Evolutionary conservation across 306 rosid species (phyloP), one percentile per base, ranked within the genome.

Genomic region (Trichosanthes cucumerina): DNA sequence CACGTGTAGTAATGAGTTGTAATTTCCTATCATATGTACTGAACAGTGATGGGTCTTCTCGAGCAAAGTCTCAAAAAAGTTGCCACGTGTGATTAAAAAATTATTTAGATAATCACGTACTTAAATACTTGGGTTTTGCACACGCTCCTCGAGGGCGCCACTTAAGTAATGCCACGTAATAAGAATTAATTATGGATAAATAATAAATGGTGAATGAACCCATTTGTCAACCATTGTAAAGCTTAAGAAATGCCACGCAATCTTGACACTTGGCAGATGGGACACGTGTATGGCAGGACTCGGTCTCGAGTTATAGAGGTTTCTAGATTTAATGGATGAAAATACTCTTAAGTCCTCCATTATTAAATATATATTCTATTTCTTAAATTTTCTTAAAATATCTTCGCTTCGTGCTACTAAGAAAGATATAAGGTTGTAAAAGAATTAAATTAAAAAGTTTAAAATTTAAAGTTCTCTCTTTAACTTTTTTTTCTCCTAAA

Each of bases 241-340:
- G 53, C 4, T 41, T 1, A 21, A 0, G 4, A 39, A 41, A 69
- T 69, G 75, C 52, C 52, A 43, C 34, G 75, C 2, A 23, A 1
- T 69, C 28, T 23, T 41, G 75, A 21, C 6, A 39, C 53, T 4
- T 69, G 52, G 75, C 52, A 69, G 3, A 69, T 1, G 26, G 19
- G 4, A 69, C 75, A 69, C 75, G 75, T 69, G 75, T 69, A 12
- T 21, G 75, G 75, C n/a, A 21, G 54, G 68, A 62, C 68, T 62
- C 65, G 18, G 68, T 62, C 68, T 36, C 39, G 39, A 36, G 39
- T 2, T 36, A 36, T 5, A 43, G 9, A 43, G 47, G 8, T 43
- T 43, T 43, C 47, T 43, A 7, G 47, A 43, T 43, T 43, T 43
- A 36, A 36, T 36, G 0, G 39, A 36, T 28, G 33, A 28, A 28